phyloP scores from a whole-genome alignment of 768 basidiomycete species.

The Multifurca ochricompacta region DNA sequence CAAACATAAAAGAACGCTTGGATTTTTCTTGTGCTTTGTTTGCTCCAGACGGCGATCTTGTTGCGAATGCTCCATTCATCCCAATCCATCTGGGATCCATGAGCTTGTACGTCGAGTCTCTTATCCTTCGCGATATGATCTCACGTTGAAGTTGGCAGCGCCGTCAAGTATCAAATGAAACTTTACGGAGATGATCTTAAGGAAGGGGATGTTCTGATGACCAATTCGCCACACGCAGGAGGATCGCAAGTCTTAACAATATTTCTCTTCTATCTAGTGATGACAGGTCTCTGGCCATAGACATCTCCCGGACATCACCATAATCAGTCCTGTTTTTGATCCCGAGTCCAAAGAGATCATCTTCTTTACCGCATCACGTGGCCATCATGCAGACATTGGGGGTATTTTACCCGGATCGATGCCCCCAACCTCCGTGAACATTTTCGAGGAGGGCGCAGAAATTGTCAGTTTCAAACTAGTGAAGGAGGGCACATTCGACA shows the following conservation, averaged over 20 bases:
- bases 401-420: conserved; percentile 91
- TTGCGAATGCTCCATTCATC: conserved; percentile 91
- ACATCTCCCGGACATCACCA: conserved; percentile 82
- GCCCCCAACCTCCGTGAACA: conserved; percentile 87
- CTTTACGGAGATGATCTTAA: conserved; percentile 61
- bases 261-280: conserved; percentile 13
- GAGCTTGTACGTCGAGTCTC: conserved; percentile 62
- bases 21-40: conserved; percentile 96
- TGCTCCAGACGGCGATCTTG: conserved; percentile 87
- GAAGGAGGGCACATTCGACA: conserved; percentile 70
- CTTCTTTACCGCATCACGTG: conserved; percentile 89
- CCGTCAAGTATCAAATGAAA: conserved; percentile 86
- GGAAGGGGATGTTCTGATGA: conserved; percentile 90
- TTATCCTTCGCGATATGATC: background rate
- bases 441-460: conserved; percentile 92
- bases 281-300: conserved; percentile 26
- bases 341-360: conserved; percentile 61
- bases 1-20: conserved; percentile 93
- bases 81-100: conserved; percentile 83
- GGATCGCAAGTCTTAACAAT: conserved; percentile 57
- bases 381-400: conserved; percentile 92
- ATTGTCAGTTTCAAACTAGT: conserved; percentile 92
- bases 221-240: conserved; percentile 83
- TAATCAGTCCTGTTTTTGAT: conserved; percentile 88
- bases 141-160: conserved; percentile 32